Base-by-base conservation (phyloP, 1,284 basidiomycete genomes). In the Ustilago tritici region DNA sequence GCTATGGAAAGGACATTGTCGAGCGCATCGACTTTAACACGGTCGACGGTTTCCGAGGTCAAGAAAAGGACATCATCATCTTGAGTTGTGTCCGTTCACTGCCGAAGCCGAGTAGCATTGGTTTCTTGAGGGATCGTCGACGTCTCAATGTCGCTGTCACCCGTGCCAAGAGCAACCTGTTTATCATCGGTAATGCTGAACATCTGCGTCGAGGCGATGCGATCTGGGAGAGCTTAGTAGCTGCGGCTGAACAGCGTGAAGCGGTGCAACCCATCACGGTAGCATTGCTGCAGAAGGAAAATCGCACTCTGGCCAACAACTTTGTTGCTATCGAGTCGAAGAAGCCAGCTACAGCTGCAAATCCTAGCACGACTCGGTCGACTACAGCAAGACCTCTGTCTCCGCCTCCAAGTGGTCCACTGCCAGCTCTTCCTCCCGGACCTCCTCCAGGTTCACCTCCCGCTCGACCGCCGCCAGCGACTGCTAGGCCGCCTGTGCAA, bases 11-110 rank as follows among this genome's bases (percentile, higher is more conserved):
- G 31, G 90, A 92, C 28, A 92, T 97, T 32, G 80, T 65, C 4
- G 62, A 81, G 15, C 90, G 90, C 36, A 91, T 99, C 50, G 93
- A 97, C 80, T 98, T 99, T 88, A 94, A 97, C 85, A 99, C 97
- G 0, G 97, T 99, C 46, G 97, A 99, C 87, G 97, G 97, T 4
- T 99, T 99, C 90, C 97, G 99, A 87, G 97, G 97, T 41, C 91
- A 97, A 84, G 97, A 99, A 88, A 99, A 99, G 90, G 97, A 99
- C 87, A 98, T 99, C 84, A 98, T 99, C 87, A 98, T 99, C 81
- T 90, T 99, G 58, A 95, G 93, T 85, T 99, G 97, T 87, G 97
- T 99, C 15, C 90, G 97, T 84, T 97, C 94, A 87, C 95, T 81
- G 49, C 9, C 52, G 3, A 61, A 70, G 31, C 50, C 67, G 4